Evolutionary conservation across 1,139 yeast genomes (phyloP), one percentile per base, ranked within the genome.

Genomic region (Trichomonascaceae sp.): DNA sequence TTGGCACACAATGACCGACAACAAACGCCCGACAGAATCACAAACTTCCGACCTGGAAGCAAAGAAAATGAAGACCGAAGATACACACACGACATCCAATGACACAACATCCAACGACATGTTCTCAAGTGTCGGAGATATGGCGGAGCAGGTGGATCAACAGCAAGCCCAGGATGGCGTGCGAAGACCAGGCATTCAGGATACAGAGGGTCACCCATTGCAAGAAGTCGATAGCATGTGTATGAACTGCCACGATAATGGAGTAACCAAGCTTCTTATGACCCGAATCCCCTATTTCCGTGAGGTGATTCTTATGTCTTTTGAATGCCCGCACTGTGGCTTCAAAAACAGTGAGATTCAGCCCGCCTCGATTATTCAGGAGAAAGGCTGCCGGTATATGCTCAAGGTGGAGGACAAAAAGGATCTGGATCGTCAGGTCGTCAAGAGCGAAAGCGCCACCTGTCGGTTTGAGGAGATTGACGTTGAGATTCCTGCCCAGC

Each of bases 161-260:
- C 38, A 40, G 30, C 43, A 37, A 5, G 31, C 17, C 13, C 17
- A 17, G 17, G 44, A 45, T 17, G 51, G 54, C 16, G 41, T 54
- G 35, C 42, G 50, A 20, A 44, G 45, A 8, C 57, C 62, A 5
- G 59, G 61, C 8, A 63, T 85, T 16, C 62, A 64, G 6, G 95
- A 82, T 54, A 77, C 80, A n/a, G 76, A 74, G 52, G 96, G 95
- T n/a, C 93, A 84, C 47, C 93, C 95, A 4, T 93, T 89, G 14
- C 96, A 85, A 57, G 97, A 89, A 56, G 73, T 92, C 43, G 92
- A 87, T 54, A 84, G 96, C 14, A 62, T 87, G 35, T 92, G 99
- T 64, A 87, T 92, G 94, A 82, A 84, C 62, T 92, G 99, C 59
- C 84, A 77, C 45, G 63, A 87, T 47, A 69, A 74, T 39, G 99